Evolutionary conservation across 176 grass and related monocot genomes (phyloP).

Genomic region (Triticum turgidum): DNA sequence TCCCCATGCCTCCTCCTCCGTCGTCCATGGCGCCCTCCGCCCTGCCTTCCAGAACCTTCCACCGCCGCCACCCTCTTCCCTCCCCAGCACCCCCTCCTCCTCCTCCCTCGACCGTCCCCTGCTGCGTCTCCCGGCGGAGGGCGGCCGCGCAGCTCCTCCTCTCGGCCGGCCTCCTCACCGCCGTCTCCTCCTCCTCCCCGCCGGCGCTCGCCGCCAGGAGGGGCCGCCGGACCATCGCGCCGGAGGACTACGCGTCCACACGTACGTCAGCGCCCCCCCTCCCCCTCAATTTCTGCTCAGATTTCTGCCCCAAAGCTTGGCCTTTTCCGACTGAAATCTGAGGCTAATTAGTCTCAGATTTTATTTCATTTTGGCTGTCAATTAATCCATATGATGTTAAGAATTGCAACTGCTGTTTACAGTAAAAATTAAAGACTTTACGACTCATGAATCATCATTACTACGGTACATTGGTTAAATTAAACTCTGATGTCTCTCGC

Average conservation of each 20-base stretch:
- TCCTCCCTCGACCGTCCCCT: neutral
- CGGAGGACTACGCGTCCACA: constrained; percentile 47
- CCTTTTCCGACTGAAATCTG: neutral
- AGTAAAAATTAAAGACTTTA: too few relatives aligned
- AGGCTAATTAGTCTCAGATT: too few relatives aligned
- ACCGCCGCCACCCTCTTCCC: neutral
- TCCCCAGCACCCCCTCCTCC: neutral
- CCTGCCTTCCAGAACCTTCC: constrained; percentile 37
- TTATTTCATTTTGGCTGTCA: neutral
- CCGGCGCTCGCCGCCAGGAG: constrained; percentile 44
- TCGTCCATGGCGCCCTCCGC: constrained; percentile 32
- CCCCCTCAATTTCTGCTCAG: neutral
- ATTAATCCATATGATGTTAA: neutral
- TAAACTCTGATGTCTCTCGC: neutral
- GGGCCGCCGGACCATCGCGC: constrained; percentile 42
- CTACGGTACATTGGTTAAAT: neutral
- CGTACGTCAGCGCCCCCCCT: neutral
- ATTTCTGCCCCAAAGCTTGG: neutral
- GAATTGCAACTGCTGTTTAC: neutral
- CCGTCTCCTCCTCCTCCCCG: constrained; percentile 20
- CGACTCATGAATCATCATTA: neutral
- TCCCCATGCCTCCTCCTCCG: neutral
- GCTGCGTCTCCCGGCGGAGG: constrained; percentile 39
- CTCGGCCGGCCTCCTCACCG: constrained; percentile 34
- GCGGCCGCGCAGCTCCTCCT: constrained; percentile 45